These are phyloP conservation scores for Rugonectria rugulosa DNA, from an alignment of 2,329 filamentous ascomycete species.

Conservation along the genomic window DNA sequence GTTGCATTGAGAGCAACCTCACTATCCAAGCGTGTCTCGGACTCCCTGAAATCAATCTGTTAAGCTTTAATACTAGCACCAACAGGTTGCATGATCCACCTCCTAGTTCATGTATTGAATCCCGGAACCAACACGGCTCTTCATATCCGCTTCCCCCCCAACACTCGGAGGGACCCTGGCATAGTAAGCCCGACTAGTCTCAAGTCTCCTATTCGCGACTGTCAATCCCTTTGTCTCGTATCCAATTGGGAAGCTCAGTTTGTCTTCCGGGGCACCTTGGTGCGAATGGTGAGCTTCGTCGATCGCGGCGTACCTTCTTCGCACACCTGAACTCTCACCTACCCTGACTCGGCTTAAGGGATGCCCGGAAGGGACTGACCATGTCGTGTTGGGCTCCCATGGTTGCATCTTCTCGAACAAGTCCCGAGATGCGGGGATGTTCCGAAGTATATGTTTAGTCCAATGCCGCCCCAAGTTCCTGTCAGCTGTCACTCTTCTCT, in stretches of 20 bases:
- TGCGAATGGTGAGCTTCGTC: no score
- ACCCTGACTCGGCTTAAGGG: slow-evolving; percentile 17
- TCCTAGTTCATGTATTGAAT: no score
- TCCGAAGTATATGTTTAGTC: slow-evolving; percentile 17
- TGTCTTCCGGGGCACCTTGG: no score
- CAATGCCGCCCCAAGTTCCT: background rate
- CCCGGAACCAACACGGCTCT: background rate
- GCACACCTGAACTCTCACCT: background rate
- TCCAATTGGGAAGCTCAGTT: background rate
- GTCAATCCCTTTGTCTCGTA: background rate
- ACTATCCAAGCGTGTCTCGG: no score
- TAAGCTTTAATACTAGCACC: no score
- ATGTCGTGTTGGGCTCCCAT: slow-evolving; percentile 6
- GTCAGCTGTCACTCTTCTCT: background rate
- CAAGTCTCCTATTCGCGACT: background rate
- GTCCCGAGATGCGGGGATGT: slow-evolving; percentile 3
- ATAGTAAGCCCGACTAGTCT: background rate
- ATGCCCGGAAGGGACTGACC: background rate
- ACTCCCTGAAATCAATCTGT: no score
- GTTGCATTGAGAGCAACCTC: no score
- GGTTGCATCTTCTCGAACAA: background rate
- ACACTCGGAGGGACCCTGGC: background rate
- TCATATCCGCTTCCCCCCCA: background rate
- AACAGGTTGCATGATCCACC: no score
- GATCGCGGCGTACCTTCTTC: no score